Percentiles rank a stretch among this genome's conserved stretches.
Conservation (phyloP, 116 monocot genomes). For the Iris pallida region DNA sequence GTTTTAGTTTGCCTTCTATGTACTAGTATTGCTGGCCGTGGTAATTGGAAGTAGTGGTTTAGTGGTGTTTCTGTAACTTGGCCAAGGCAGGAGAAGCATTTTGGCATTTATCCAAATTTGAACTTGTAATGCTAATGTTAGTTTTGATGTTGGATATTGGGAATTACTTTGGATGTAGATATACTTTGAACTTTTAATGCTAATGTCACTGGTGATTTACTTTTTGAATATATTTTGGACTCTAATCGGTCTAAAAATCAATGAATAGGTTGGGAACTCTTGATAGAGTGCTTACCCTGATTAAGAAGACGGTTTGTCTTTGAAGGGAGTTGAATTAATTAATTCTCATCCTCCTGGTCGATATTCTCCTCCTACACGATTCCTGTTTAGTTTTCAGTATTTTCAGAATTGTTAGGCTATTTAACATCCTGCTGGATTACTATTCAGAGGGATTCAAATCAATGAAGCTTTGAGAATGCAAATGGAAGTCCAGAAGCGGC, state of each 20-base stretch:
- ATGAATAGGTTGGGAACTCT: neutral
- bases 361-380: neutral
- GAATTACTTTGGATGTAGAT: too few relatives aligned
- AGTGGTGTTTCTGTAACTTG: too few relatives aligned
- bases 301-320: neutral
- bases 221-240: too few relatives aligned
- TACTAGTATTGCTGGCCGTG: too few relatives aligned
- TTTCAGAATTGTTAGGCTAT: neutral
- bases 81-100: too few relatives aligned
- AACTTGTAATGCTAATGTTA: too few relatives aligned
- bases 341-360: neutral
- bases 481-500: constrained; percentile 88
- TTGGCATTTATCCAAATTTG: too few relatives aligned
- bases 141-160: too few relatives aligned
- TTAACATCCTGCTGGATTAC: neutral
- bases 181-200: too few relatives aligned
- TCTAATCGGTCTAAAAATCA: neutral
- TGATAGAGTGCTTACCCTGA: neutral
- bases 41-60: too few relatives aligned
- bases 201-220: too few relatives aligned
- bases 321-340: neutral
- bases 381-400: neutral
- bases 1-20: too few relatives aligned
- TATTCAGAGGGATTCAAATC: constrained; percentile 50
- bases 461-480: constrained; percentile 74